Evolutionary conservation across 176 grass and related monocot genomes (phyloP), one percentile per base, ranked within the genome.

Genomic region (Oryza brachyantha): DNA sequence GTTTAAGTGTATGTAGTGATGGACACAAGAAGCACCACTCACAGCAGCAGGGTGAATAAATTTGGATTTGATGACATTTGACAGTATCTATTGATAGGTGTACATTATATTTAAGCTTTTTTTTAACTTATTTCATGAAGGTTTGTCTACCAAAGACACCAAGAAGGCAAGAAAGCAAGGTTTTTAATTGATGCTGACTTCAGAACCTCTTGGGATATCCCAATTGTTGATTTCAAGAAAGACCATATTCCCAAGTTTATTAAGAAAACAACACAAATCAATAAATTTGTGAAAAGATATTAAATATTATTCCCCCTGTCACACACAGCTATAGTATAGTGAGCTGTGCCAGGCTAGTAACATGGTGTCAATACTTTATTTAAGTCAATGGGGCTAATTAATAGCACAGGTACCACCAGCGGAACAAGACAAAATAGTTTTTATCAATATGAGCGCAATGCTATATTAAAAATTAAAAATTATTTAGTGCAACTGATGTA

Each of bases 131-230:
- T 32, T 32, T 32, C 31, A 32, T 32, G 4, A 2, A 32, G 31
- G 31, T 32, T 32, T 32, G 31, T 32, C 3, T 32, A 32, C 14
- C 54, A 77, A 77, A 36, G 37, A 69, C 14, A 29, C n/a, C 7
- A n/a, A 37, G 9, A 63, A 36, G 6, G 35, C 5, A 36, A 36
- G 31, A 32, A 77, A 61, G 65, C 66, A 84, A 78, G 13, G 29
- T 22, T 40, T 63, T 84, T 52, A 70, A 77, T 78, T 52, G 38
- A 78, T 16, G 55, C 71, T 78, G 74, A 78, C 55, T 54, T 84
- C 25, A 27, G 28, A 59, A 59, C 81, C 67, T 34, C 29, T 77
- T 72, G 28, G 45, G 46, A 73, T 28, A 61, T 32, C n/a, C 24
- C 28, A 83, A 25, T 54, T 68, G 61, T n/a, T 52, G 75, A 66